A percentile compares a stretch with the other conserved stretches of the same genome.
Evolutionary conservation across 1,284 basidiomycete genomes (phyloP).

Genomic region (Trametes polyzona): DNA sequence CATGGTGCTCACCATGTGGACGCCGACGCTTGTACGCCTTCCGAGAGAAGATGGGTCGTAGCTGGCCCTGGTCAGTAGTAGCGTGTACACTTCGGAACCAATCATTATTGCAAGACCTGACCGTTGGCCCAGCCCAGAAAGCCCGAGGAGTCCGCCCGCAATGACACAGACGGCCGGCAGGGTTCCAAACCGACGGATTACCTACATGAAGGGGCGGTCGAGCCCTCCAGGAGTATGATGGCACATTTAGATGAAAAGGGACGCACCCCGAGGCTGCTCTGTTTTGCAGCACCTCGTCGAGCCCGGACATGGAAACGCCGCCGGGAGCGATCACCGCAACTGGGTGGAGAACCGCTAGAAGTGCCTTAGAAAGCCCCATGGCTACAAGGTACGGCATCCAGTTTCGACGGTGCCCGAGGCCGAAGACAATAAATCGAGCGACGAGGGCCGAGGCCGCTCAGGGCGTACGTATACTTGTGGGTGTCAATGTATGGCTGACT

Average conservation of each 20-base stretch:
- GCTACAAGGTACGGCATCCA: neutral
- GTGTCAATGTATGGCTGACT: no score
- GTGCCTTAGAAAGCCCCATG: neutral
- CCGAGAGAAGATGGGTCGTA: neutral
- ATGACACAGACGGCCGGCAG: no score
- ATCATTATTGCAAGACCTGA: no score
- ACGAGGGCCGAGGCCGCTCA: no score
- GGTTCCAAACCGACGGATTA: no score
- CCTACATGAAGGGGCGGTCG: neutral
- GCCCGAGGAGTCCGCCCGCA: no score
- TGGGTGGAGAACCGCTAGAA: no score
- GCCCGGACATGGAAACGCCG: neutral
- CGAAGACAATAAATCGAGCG: no score
- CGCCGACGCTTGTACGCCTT: neutral
- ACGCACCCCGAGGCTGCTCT: neutral
- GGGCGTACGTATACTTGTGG: no score
- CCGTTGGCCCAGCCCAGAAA: no score
- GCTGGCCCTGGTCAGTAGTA: neutral
- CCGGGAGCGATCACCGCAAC: neutral
- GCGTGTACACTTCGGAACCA: no score
- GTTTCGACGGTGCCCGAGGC: neutral
- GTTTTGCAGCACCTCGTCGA: neutral
- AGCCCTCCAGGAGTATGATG: neutral
- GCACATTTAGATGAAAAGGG: neutral
- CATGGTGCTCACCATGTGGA: neutral